phyloP scores from a whole-genome alignment of 2,329 filamentous ascomycete species.

The Zasmidium citrigriseum region DNA sequence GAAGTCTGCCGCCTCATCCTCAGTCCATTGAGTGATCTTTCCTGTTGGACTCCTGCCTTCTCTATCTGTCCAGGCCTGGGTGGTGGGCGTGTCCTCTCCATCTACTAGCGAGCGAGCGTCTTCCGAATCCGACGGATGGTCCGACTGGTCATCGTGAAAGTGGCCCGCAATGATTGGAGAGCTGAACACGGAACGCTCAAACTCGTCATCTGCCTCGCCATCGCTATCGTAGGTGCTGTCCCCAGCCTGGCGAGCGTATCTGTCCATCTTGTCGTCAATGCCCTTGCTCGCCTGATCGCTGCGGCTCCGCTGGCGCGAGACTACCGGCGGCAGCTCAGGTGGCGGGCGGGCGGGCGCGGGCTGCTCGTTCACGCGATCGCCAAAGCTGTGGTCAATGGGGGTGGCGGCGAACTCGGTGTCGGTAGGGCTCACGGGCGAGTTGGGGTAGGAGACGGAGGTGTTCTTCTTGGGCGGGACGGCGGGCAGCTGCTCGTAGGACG shows the following conservation, averaged over 20 bases:
- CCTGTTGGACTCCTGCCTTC: slow-evolving; percentile 63
- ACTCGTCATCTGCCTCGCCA: slow-evolving; percentile 80
- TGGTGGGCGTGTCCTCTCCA: slow-evolving; percentile 74
- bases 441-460: slow-evolving; percentile 15
- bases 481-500: slow-evolving; percentile 20
- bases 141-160: slow-evolving; percentile 61
- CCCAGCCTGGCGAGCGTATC: slow-evolving; percentile 33
- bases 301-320: slow-evolving; percentile 3
- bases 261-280: slow-evolving; percentile 30
- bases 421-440: slow-evolving; percentile 21
- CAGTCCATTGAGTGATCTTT: slow-evolving; percentile 77
- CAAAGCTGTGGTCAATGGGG: slow-evolving; percentile 35
- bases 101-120: slow-evolving; percentile 37
- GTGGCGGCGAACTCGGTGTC: slow-evolving; percentile 33
- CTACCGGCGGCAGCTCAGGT: slow-evolving; percentile 17
- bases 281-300: slow-evolving; percentile 15
- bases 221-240: slow-evolving; percentile 67
- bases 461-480: slow-evolving; percentile 21
- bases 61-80: slow-evolving; percentile 42
- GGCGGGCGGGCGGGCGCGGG: slow-evolving; percentile 10
- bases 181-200: slow-evolving; percentile 69
- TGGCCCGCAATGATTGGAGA: slow-evolving; percentile 67
- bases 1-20: slow-evolving; percentile 88
- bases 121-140: slow-evolving; percentile 59
- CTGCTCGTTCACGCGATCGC: slow-evolving; percentile 7